Evolutionary conservation across 176 grass and related monocot genomes (phyloP), one percentile per base, ranked within the genome.

Genomic region (Olyra latifolia): DNA sequence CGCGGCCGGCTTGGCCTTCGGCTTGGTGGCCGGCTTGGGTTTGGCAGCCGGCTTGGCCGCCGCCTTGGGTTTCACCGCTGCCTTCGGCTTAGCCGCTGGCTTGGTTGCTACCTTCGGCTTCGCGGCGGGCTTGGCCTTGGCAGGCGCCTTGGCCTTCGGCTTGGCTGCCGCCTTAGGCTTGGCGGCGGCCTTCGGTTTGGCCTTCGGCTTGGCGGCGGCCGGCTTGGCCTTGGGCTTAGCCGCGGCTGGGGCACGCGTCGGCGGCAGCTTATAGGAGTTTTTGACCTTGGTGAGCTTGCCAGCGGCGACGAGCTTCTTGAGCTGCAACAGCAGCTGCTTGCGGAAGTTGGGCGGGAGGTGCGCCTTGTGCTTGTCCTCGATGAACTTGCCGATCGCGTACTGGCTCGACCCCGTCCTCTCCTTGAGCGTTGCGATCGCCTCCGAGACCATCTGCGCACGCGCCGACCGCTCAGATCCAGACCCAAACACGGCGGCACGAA

Each of bases 221-320:
- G 47, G 12, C 57, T 78, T 78, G 28, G 61, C 15, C 19, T 89
- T 85, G 3, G 86, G 81, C 32, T 63, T 83, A 46, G 13, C 28
- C 3, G 70, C 10, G 8, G 32, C 76, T 0, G 84, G 66, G 4
- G 80, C 30, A 2, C 45, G 86, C 7, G 56, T 16, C 5, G 93
- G 0, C 12, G 86, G 48, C 44, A 93, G 17, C 85, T 96, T 96
- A 82, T 74, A 96, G 3, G 88, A 96, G 17, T 64, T 76, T 82
- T 96, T 92, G 1, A 96, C 85, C 85, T 96, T 96, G 39, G 75
- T 86, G 7, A 96, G 82, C 76, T 96, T 96, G 28, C 90, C 93
- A 25, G 56, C 52, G 12, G 93, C 82, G 66, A 87, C 80, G 5
- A 96, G 85, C 78, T 87, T 85, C 87, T 84, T 93, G 44, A 96